Base-by-base conservation (phyloP, 2,329 filamentous ascomycete species). In the Diaporthe australafricana region DNA sequence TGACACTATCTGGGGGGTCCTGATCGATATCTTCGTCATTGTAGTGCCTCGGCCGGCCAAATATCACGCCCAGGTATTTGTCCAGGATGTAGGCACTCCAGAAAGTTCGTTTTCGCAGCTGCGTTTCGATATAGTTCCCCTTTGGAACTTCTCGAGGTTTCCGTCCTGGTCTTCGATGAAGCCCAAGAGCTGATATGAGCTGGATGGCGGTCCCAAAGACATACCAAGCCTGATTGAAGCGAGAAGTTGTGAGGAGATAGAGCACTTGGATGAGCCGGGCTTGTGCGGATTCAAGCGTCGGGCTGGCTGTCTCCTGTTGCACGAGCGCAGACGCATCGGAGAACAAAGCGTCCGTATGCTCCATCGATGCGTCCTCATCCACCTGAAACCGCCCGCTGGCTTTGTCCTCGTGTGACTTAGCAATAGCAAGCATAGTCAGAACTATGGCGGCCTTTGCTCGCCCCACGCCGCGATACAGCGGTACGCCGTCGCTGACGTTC, bases 11-110 rank as follows among this genome's bases (percentile, higher is more conserved):
- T 0, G 90, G 90, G n/a, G 89, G 83, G 2, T 87, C 85, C 71
- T 91, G 89, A 67, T 92, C 89, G 60, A 91, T 89, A 65, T 92
- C 89, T 42, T 91, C 88, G 55, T 92, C 89, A 62, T 90, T 89
- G 32, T 91, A 88, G 17, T 90, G 84, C 9, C 88, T 79, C 1
- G 90, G 90, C 7, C 90, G 83, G 0, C 90, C 90, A 38, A 91
- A 86, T 22, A 91, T 87, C n/a, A 90, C 88, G 30, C 88, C 88
- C 1, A 92, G 80, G 70, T 91, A 91, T 48, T 89, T 89, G 75
- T 92, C 90, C 1, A 92, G 79, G 0, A 87, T 88, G 75, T 92
- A 92, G 0, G 88, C 86, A 3, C 86, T 86, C 90, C 90, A 92
- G 65, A 92, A 91, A 0, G 87, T 85, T 9, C 90, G 82, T 70